phyloP scores from a whole-genome alignment of 2,329 filamentous ascomycete genomes.

The Alternaria dauci region DNA sequence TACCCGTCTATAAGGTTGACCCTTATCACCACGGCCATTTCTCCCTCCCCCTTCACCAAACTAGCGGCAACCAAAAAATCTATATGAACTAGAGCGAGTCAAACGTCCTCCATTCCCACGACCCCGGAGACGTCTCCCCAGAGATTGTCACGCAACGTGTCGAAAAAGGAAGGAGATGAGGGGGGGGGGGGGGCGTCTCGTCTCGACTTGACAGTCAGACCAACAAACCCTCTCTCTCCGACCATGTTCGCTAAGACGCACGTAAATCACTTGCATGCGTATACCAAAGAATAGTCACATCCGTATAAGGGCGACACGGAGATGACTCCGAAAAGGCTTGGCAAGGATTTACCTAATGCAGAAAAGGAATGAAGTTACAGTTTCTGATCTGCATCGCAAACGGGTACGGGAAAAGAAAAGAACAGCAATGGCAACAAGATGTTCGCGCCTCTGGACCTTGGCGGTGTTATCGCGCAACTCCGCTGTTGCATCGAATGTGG shows the following conservation, averaged over 20 bases:
- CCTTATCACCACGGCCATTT: background rate
- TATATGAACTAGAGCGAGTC: background rate
- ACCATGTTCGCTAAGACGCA: background rate
- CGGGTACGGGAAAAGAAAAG: constrained; percentile 1
- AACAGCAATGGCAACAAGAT: background rate
- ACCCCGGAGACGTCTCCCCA: background rate
- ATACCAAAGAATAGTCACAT: background rate
- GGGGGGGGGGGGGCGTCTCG: background rate
- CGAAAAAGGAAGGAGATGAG: background rate
- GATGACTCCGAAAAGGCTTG: background rate
- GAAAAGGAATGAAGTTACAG: background rate
- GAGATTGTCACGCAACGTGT: background rate
- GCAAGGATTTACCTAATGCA: background rate
- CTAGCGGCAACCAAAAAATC: background rate
- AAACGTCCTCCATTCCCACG: background rate
- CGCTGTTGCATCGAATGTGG: background rate
- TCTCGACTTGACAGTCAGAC: background rate
- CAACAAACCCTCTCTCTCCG: background rate
- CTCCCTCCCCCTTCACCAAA: background rate
- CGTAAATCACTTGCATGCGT: background rate
- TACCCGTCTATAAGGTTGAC: background rate
- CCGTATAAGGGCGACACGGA: background rate
- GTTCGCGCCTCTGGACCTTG: background rate
- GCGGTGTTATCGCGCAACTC: background rate
- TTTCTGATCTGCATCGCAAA: background rate